phyloP scores from a whole-genome alignment of 345 rosid genomes.

The Camelina neglecta region DNA sequence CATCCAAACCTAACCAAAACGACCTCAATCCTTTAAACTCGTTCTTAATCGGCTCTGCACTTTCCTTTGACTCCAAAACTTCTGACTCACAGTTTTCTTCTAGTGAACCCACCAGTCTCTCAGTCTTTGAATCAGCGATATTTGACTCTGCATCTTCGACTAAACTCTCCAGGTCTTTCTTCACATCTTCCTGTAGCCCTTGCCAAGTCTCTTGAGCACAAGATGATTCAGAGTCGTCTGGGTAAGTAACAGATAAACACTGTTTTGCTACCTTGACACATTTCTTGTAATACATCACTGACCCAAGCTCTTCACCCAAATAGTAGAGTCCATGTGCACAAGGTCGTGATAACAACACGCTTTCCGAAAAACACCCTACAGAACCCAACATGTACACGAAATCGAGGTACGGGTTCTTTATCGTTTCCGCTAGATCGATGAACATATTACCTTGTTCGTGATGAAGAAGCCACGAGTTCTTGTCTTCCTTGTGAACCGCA shows the following conservation, averaged over 20 bases:
- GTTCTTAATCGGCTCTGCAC: background rate
- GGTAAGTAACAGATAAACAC: constrained; percentile 1
- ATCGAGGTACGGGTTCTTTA: background rate
- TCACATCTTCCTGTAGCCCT: background rate
- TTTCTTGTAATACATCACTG: constrained; percentile 4
- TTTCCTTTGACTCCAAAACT: background rate
- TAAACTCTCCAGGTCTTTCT: background rate
- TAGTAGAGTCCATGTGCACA: background rate
- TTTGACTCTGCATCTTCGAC: background rate
- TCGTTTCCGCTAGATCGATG: background rate
- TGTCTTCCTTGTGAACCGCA: background rate
- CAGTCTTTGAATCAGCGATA: background rate
- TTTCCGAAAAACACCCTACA: background rate
- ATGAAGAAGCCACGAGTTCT: background rate
- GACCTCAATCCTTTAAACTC: background rate
- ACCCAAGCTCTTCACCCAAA: background rate
- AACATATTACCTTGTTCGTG: background rate
- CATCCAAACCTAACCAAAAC: constrained; percentile 33
- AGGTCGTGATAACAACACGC: background rate
- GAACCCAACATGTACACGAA: constrained; percentile 20
- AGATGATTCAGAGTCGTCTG: background rate
- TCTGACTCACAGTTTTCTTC: background rate
- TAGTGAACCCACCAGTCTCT: background rate
- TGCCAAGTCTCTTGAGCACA: background rate
- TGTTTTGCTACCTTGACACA: constrained; percentile 1